Evolutionary conservation across 495 filamentous ascomycete species (phyloP).

Genomic region (Penicillium goetzii): DNA sequence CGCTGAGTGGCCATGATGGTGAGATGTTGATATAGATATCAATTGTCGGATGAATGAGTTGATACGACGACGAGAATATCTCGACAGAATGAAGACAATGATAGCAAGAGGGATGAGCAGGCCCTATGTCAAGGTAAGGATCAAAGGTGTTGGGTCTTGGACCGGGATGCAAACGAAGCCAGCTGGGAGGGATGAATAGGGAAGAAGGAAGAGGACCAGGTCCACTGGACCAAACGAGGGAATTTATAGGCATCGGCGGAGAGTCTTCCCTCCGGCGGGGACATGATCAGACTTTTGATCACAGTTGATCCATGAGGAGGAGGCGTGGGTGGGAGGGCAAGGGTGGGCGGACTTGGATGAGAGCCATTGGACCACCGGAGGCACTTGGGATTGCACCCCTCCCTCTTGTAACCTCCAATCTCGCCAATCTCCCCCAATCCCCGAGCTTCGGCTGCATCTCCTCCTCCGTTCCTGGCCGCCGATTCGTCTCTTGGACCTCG

Average conservation of each 20-base stretch:
- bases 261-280: conserved; percentile 50
- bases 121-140: conserved; percentile 19
- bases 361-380: conserved; percentile 52
- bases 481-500: conserved; percentile 50
- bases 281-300: background rate
- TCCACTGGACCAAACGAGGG: conserved; percentile 49
- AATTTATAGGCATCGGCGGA: conserved; percentile 68
- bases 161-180: conserved; percentile 37
- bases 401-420: conserved; percentile 37
- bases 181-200: conserved; percentile 55
- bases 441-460: conserved; percentile 42
- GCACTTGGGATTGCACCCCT: conserved; percentile 49
- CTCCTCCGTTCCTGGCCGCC: conserved; percentile 42
- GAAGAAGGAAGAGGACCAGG: conserved; percentile 54
- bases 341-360: conserved; percentile 30
- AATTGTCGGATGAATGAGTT: conserved; percentile 10
- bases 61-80: conserved; percentile 9
- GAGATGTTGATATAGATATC: conserved; percentile 13
- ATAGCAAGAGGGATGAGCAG: conserved; percentile 19
- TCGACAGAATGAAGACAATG: conserved; percentile 25
- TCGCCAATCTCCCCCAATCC: conserved; percentile 35
- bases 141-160: conserved; percentile 25
- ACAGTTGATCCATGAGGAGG: conserved; percentile 27
- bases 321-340: conserved; percentile 27
- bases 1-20: conserved; percentile 56